A percentile compares a stretch with the other conserved stretches of the same genome.
Evolutionary conservation across 75 land plant genomes (phyloP).

Genomic region (Larix kaempferi): DNA sequence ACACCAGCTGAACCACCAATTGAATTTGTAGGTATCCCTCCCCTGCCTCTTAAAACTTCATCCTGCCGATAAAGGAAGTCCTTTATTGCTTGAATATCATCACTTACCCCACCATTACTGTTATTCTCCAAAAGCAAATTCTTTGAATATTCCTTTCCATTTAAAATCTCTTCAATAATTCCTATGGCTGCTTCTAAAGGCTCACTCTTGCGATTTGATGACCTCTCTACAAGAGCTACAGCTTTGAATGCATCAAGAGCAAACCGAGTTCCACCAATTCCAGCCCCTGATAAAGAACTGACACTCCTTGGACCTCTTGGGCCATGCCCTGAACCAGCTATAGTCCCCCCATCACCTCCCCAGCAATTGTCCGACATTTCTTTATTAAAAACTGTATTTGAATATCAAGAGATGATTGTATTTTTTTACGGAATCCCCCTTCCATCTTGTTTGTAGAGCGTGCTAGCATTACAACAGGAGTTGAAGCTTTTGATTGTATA

Average conservation of each 20-base stretch:
- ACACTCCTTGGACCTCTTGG: constrained; percentile 50
- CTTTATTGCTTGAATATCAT: constrained; percentile 66
- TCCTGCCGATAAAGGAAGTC: constrained; percentile 84
- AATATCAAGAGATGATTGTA: constrained; percentile 89
- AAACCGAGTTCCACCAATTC: constrained; percentile 56
- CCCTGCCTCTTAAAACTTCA: constrained; percentile 84
- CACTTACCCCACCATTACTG: constrained; percentile 35
- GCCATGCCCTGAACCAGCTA: constrained; percentile 43
- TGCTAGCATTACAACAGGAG: constrained; percentile 60
- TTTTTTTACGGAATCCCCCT: constrained; percentile 64
- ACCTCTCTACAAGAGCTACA: constrained; percentile 66
- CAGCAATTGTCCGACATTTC: constrained; percentile 70
- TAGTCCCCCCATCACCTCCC: constrained; percentile 41
- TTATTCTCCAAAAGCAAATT: constrained; percentile 43
- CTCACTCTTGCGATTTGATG: constrained; percentile 48
- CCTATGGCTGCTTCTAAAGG: constrained; percentile 58
- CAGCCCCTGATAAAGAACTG: constrained; percentile 42
- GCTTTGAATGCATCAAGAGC: constrained; percentile 80
- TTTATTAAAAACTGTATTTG: constrained; percentile 90
- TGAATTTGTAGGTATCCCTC: constrained; percentile 54
- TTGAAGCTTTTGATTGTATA: constrained; percentile 47
- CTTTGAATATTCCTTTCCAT: constrained; percentile 51
- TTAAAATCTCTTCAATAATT: constrained; percentile 63
- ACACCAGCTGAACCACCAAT: constrained; percentile 82
- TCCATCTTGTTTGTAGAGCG: constrained; percentile 70